Evolutionary conservation across 352 stramenopile genomes (phyloP).

Genomic region (Globisporangium camurandrum): DNA sequence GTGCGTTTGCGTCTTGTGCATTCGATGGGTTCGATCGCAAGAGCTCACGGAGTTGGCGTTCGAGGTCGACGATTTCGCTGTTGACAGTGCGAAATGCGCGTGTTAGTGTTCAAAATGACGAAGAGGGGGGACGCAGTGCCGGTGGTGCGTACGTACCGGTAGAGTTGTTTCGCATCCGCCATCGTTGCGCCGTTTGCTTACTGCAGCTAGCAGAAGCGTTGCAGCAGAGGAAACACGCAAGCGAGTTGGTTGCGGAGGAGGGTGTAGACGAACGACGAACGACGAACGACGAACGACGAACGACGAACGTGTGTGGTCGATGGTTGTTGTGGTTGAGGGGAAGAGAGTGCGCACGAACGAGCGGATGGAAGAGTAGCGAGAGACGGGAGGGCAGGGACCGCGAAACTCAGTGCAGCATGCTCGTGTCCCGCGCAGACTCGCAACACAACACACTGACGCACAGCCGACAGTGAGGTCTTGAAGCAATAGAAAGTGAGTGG

Average conservation of each 20-base stretch:
- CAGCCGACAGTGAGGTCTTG: neutral
- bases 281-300: neutral
- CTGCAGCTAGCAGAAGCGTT: too few relatives aligned
- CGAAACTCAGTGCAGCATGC: slow-evolving; percentile 9
- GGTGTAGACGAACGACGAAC: too few relatives aligned
- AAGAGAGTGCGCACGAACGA: neutral
- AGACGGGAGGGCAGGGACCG: too few relatives aligned
- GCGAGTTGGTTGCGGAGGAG: too few relatives aligned
- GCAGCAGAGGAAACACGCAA: too few relatives aligned
- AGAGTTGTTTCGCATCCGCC: slow-evolving; percentile 25
- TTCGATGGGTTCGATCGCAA: slow-evolving; percentile 60
- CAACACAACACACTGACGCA: too few relatives aligned
- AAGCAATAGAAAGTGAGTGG: neutral
- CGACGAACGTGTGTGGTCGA: too few relatives aligned
- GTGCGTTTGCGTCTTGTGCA: slow-evolving; percentile 42
- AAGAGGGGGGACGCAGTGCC: too few relatives aligned
- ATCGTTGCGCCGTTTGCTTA: slow-evolving; percentile 5
- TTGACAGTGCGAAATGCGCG: too few relatives aligned
- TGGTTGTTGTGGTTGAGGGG: neutral
- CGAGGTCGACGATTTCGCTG: slow-evolving; percentile 64
- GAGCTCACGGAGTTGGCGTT: slow-evolving; percentile 68
- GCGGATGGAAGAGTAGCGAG: slow-evolving; percentile 2
- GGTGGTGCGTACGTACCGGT: slow-evolving; percentile 24
- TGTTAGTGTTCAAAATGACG: neutral
- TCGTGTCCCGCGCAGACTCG: neutral